These are phyloP conservation scores for Nicotiana benthamiana DNA, from an alignment of 257 asterid genomes.

Conservation along the genomic window DNA sequence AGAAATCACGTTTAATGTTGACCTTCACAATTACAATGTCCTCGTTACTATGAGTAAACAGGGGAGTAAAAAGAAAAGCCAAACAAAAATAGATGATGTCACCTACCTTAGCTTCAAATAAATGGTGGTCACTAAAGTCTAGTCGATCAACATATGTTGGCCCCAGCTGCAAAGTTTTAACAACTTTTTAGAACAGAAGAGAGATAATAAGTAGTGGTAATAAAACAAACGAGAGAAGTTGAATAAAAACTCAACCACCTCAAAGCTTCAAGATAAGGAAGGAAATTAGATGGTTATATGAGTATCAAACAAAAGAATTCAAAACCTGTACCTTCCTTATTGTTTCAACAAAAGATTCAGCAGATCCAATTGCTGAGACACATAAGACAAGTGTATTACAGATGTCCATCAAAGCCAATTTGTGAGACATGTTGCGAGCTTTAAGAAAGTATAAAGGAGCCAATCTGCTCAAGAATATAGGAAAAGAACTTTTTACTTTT, in stretches of 20 bases:
- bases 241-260: not conserved
- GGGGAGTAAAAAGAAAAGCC: not conserved
- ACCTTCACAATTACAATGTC: not conserved
- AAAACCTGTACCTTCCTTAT: conserved; percentile 39
- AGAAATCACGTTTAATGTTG: not conserved
- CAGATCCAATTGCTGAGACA: conserved; percentile 76
- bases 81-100: not conserved
- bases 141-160: conserved; percentile 60
- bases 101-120: conserved; percentile 48
- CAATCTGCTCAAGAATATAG: conserved; percentile 57
- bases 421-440: conserved; percentile 34
- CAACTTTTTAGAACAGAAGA: conserved; percentile 4
- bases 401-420: conserved; percentile 34
- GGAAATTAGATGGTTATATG: not conserved
- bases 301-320: not conserved
- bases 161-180: conserved; percentile 57
- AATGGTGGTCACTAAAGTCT: conserved; percentile 89
- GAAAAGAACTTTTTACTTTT: conserved; percentile 32
- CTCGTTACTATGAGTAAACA: not conserved
- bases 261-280: not conserved
- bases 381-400: conserved; percentile 41
- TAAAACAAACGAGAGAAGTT: not conserved
- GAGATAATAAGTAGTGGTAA: not conserved
- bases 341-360: conserved; percentile 67
- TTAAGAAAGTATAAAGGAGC: conserved; percentile 56